phyloP scores from a whole-genome alignment of 768 basidiomycete species.

The Amanita pseudoporphyria region DNA sequence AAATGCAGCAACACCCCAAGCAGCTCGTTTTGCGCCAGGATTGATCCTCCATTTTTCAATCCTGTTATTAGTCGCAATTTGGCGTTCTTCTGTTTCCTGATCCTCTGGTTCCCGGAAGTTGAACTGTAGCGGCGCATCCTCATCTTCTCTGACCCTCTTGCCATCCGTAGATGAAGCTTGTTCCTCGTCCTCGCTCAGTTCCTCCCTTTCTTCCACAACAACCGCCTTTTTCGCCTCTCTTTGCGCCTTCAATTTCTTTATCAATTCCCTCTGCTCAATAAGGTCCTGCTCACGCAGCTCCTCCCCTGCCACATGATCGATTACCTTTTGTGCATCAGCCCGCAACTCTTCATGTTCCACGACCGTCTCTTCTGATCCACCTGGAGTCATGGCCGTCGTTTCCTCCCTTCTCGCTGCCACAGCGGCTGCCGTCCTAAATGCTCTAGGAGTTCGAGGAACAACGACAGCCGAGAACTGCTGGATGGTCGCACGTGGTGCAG shows the following conservation, averaged over 20 bases:
- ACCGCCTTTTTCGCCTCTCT: constrained; percentile 29
- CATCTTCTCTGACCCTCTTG: constrained; percentile 52
- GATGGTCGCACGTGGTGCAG: constrained; percentile 24
- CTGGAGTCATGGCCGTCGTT: constrained; percentile 32
- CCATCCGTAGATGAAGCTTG: constrained; percentile 23
- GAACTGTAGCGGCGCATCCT: constrained; percentile 38
- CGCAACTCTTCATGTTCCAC: constrained; percentile 53
- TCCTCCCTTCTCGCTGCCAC: constrained; percentile 22
- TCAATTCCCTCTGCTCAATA: constrained; percentile 68
- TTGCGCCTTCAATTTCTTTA: constrained; percentile 60
- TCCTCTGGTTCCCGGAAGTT: constrained; percentile 65
- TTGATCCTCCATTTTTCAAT: constrained; percentile 45
- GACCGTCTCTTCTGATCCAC: constrained; percentile 50
- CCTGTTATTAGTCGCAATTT: constrained; percentile 53
- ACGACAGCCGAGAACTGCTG: constrained; percentile 25
- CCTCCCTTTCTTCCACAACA: constrained; percentile 16
- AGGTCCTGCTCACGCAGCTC: constrained; percentile 65
- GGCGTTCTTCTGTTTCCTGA: constrained; percentile 45
- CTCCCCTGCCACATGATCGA: constrained; percentile 48
- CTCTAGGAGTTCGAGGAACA: constrained; percentile 22
- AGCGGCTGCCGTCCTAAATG: constrained; percentile 5
- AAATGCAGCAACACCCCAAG: constrained; percentile 81
- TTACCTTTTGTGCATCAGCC: constrained; percentile 43
- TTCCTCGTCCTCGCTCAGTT: constrained; percentile 33
- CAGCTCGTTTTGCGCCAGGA: constrained; percentile 64